Conservation (phyloP, 495 filamentous ascomycete genomes). For the Podospora pseudoanserina region DNA sequence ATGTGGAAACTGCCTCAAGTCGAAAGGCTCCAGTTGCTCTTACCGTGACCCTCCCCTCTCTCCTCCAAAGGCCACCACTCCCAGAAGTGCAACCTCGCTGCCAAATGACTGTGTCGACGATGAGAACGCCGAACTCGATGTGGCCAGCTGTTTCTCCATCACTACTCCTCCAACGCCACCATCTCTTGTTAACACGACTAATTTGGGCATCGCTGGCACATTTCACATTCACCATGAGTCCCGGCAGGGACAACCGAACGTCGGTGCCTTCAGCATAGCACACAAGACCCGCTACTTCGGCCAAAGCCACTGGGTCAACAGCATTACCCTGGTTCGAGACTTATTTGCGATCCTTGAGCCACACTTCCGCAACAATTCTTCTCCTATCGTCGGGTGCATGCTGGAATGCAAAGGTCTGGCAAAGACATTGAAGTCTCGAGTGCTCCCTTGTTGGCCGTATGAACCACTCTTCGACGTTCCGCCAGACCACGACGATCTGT, state of each 20-base stretch:
- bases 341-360: slow-evolving; percentile 27
- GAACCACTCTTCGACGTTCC: slow-evolving; percentile 30
- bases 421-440: slow-evolving; percentile 2
- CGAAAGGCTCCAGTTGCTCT: slow-evolving; percentile 40
- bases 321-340: slow-evolving; percentile 35
- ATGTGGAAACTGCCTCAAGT: slow-evolving; percentile 48
- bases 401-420: slow-evolving; percentile 31
- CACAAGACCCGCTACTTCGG: slow-evolving; percentile 55
- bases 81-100: slow-evolving; percentile 8
- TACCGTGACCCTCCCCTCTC: slow-evolving; percentile 28
- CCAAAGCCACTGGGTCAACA: slow-evolving; percentile 55
- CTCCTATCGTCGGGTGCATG: slow-evolving; percentile 8
- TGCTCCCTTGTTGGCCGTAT: slow-evolving; percentile 14
- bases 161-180: slow-evolving; percentile 20
- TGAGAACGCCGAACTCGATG: background rate
- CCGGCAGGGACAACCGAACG: slow-evolving; percentile 28
- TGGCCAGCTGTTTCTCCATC: background rate
- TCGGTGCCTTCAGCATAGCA: slow-evolving; percentile 34
- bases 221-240: slow-evolving; percentile 20
- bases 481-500: slow-evolving; percentile 45
- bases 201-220: slow-evolving; percentile 3
- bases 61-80: background rate
- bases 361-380: slow-evolving; percentile 8
- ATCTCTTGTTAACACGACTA: slow-evolving; percentile 18
- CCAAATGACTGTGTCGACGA: background rate